phyloP scores from a whole-genome alignment of 2,329 filamentous ascomycete genomes.

The Aspergillus unguis region DNA sequence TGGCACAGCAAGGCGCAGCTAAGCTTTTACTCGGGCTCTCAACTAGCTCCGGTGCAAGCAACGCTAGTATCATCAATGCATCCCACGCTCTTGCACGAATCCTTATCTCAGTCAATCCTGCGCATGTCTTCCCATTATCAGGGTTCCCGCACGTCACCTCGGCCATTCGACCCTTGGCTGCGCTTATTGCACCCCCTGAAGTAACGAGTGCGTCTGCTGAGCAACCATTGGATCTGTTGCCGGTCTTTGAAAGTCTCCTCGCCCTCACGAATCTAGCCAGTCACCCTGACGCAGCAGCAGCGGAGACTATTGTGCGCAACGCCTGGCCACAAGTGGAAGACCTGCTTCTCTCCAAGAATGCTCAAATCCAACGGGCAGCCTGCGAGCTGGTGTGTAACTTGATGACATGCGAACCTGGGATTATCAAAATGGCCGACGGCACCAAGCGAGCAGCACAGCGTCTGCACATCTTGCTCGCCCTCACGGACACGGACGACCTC shows the following conservation, averaged over 20 bases:
- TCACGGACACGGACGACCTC: constrained; percentile 80
- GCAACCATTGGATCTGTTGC: constrained; percentile 71
- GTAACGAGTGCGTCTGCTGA: constrained; percentile 49
- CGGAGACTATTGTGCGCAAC: constrained; percentile 69
- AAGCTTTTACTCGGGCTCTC: constrained; percentile 75
- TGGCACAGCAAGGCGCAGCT: constrained; percentile 92
- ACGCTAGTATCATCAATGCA: constrained; percentile 53
- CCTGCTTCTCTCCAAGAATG: constrained; percentile 71
- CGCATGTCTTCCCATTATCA: constrained; percentile 78
- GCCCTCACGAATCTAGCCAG: constrained; percentile 93
- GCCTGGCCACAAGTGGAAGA: constrained; percentile 79
- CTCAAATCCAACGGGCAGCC: constrained; percentile 73
- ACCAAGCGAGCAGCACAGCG: constrained; percentile 67
- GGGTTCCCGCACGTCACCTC: constrained; percentile 68
- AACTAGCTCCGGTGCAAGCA: constrained; percentile 34
- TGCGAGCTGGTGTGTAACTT: constrained; percentile 92
- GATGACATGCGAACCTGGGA: constrained; percentile 44
- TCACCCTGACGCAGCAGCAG: constrained; percentile 42
- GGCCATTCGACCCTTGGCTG: constrained; percentile 77
- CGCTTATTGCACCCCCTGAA: constrained; percentile 67
- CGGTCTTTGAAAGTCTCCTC: constrained; percentile 84
- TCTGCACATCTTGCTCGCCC: constrained; percentile 78
- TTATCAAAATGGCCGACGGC: constrained; percentile 50
- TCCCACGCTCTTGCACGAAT: constrained; percentile 81
- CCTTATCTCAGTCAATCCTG: constrained; percentile 79